These are phyloP conservation scores for Tylopilus balloui DNA, from an alignment of 768 basidiomycete species.

Conservation along the genomic window DNA sequence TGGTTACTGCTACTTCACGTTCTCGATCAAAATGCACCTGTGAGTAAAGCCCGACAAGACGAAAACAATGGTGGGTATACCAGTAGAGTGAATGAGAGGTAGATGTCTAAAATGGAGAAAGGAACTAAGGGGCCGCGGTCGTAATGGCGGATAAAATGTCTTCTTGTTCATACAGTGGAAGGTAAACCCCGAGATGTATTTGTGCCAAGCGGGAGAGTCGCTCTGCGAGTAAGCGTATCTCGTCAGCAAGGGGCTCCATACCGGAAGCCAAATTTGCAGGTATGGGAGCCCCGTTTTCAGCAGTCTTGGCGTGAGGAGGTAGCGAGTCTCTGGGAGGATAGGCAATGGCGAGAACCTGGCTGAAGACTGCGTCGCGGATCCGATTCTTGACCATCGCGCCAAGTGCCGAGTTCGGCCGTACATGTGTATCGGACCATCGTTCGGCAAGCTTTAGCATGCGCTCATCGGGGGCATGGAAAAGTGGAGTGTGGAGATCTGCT, in stretches of 20 bases:
- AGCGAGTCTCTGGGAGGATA: slow-evolving; percentile 44
- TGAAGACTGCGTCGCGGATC: slow-evolving; percentile 60
- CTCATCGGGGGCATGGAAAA: slow-evolving; percentile 40
- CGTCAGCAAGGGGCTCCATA: slow-evolving; percentile 67
- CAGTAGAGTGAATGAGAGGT: slow-evolving; percentile 13
- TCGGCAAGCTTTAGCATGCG: slow-evolving; percentile 56
- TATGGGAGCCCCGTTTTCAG: slow-evolving; percentile 17
- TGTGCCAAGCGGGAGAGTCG: slow-evolving; percentile 67
- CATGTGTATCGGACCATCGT: slow-evolving; percentile 68
- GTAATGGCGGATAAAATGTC: slow-evolving; percentile 32
- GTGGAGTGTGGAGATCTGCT: slow-evolving; percentile 21
- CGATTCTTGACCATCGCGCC: slow-evolving; percentile 57
- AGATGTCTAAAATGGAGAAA: slow-evolving; percentile 23
- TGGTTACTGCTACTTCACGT: slow-evolving; percentile 26
- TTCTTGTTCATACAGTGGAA: slow-evolving; percentile 71
- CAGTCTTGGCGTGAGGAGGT: slow-evolving; percentile 26
- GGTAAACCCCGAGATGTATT: slow-evolving; percentile 73
- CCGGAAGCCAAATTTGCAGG: slow-evolving; percentile 42
- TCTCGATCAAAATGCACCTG: slow-evolving; percentile 24
- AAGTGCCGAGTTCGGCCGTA: slow-evolving; percentile 56
- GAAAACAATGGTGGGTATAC: slow-evolving; percentile 30
- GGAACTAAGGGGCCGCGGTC: slow-evolving; percentile 15
- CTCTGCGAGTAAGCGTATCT: slow-evolving; percentile 61
- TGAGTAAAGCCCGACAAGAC: slow-evolving; percentile 25
- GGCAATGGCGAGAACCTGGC: slow-evolving; percentile 49